Base-by-base conservation (phyloP, 345 rosid genomes). In the Adansonia digitata region DNA sequence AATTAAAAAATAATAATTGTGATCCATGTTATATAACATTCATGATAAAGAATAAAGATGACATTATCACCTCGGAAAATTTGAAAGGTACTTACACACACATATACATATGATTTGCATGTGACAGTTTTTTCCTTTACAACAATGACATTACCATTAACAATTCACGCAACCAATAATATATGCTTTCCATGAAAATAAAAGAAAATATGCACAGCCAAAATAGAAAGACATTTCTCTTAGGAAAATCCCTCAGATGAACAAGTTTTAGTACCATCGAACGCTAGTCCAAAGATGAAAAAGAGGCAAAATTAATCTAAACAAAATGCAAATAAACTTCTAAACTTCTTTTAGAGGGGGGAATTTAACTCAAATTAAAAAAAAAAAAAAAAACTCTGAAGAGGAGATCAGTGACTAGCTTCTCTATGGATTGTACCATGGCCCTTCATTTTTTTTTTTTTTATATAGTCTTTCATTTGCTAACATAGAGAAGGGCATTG, bases 41-140 rank as follows among this genome's bases (percentile, higher is more conserved):
- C 75, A n/a, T 72, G 78, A 77, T 35, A 75, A 75, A 59, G 63
- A 84, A 79, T 77, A 18, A 1, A 31, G 1, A 64, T 79, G 80
- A 52, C 72, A n/a, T 63, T 35, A 42, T 3, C 46, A 8, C 9
- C 37, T 55, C 73, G 26, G 39, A 29, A 61, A 61, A 53, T 72
- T 46, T 74, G 73, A 69, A 75, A 60, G 26, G 31, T 35, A 20
- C 37, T 48, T 40, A 61, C 34, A n/a, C n/a, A n/a, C n/a, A n/a
- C n/a, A n/a, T n/a, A n/a, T n/a, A 3, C 3, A 31, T 31, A 31
- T 71, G 29, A 22, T 57, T 48, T 75, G 78, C 82, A 73, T 78
- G 75, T 73, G 77, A 61, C 45, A 29, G 45, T 55, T 35, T 74
- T 39, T 40, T 31, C 11, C 55, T n/a, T 10, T 76, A 27, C 26